A percentile compares a stretch with the other conserved stretches of the same genome.
phyloP scores from a whole-genome alignment of 2,329 filamentous ascomycete species.

The Pyrenophora seminiperda region DNA sequence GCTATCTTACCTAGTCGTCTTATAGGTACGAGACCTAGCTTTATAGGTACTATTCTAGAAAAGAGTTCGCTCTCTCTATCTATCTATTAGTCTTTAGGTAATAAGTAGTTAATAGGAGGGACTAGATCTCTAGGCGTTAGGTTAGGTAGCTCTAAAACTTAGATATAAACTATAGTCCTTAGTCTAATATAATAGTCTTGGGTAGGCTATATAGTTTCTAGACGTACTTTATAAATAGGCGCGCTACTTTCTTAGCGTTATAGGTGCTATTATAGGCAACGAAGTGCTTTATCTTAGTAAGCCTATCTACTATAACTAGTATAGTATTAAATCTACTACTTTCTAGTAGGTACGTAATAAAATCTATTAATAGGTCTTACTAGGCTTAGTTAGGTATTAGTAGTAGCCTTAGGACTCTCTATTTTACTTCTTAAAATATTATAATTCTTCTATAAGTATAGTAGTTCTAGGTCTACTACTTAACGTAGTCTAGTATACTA shows the following conservation, averaged over 20 bases:
- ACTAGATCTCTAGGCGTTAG: not conserved
- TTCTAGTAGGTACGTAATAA: not conserved
- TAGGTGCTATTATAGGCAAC: not conserved
- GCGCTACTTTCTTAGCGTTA: not conserved
- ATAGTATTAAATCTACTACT: not conserved
- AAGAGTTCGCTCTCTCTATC: not conserved
- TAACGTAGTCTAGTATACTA: not conserved
- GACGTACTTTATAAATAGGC: not conserved
- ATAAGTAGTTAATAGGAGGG: not conserved
- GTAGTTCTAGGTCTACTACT: not conserved
- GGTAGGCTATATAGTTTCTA: not conserved
- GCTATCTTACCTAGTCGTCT: not conserved
- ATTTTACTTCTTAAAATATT: not conserved
- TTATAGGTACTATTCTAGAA: not conserved
- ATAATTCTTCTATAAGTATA: not conserved
- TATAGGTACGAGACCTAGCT: not conserved
- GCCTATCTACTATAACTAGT: not conserved
- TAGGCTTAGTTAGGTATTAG: not conserved
- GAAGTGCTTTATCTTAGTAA: not conserved
- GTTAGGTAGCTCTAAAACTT: not conserved
- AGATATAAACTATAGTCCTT: not conserved
- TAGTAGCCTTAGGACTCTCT: conserved; percentile 3
- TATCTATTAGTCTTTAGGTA: not conserved
- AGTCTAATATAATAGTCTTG: not conserved
- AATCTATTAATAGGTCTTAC: not conserved